Evolutionary conservation across 2,329 filamentous ascomycete species (phyloP).

Genomic region (Diaporthe sp.): DNA sequence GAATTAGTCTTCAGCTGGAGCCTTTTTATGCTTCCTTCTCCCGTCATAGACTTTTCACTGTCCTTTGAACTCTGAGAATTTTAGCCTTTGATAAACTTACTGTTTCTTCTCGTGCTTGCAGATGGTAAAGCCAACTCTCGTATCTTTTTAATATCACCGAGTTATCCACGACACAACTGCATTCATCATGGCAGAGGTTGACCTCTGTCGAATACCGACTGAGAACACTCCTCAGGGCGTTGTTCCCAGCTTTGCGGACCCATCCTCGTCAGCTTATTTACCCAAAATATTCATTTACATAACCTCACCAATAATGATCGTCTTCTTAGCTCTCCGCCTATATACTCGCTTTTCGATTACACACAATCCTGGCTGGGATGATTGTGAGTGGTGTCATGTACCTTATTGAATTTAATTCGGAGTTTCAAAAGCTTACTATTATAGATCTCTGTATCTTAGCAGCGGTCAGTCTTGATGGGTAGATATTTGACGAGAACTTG

Average conservation of each 20-base stretch:
- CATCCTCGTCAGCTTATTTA: background rate
- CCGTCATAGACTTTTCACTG: background rate
- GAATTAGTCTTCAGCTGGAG: background rate
- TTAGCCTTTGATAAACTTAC: background rate
- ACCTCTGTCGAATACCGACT: background rate
- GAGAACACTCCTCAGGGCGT: background rate
- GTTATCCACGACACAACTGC: background rate
- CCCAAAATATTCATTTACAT: background rate
- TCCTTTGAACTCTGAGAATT: background rate
- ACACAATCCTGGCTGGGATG: background rate
- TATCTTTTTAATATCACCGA: background rate
- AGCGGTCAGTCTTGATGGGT: background rate
- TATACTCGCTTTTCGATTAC: background rate
- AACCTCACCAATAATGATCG: background rate
- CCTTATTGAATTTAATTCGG: rapidly evolving
- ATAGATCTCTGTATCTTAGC: background rate
- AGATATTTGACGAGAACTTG: background rate
- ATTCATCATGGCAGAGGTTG: background rate
- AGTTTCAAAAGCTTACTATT: background rate
- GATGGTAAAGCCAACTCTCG: background rate
- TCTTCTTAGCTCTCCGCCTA: background rate
- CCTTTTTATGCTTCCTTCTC: background rate
- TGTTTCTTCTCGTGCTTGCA: background rate
- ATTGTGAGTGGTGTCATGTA: background rate
- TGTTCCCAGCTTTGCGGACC: background rate